A percentile compares a stretch with the other conserved stretches of the same genome.
Conservation (phyloP, 352 stramenopile genomes). For the Phytophthora citricola region DNA sequence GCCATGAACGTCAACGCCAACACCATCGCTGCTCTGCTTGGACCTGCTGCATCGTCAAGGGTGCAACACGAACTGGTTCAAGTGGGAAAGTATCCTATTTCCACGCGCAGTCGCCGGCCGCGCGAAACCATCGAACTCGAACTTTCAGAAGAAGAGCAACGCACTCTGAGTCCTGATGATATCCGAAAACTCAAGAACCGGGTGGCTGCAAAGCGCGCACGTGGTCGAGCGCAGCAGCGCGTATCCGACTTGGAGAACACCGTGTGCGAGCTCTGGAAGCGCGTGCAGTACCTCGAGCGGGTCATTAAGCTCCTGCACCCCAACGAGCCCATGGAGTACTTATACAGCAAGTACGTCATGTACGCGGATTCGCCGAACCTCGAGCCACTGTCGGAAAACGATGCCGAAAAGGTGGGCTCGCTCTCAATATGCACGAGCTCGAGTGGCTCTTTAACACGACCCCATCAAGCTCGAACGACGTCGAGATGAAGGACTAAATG, state of each 20-base stretch:
- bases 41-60: slow-evolving; percentile 26
- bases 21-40: slow-evolving; percentile 34
- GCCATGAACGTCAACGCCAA: slow-evolving; percentile 37
- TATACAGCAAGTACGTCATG: slow-evolving; percentile 58
- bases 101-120: slow-evolving; percentile 40
- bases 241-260: slow-evolving; percentile 56
- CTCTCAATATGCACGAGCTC: slow-evolving; percentile 38
- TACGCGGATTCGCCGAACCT: slow-evolving; percentile 47
- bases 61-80: slow-evolving; percentile 32
- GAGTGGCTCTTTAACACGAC: slow-evolving; percentile 46
- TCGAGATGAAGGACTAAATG: slow-evolving; percentile 32
- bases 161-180: slow-evolving; percentile 50
- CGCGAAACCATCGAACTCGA: slow-evolving; percentile 62
- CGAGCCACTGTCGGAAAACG: slow-evolving; percentile 25
- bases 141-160: slow-evolving; percentile 52
- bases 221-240: slow-evolving; percentile 60
- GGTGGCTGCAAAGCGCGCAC: slow-evolving; percentile 63
- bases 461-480: slow-evolving; percentile 21
- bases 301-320: slow-evolving; percentile 49
- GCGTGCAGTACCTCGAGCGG: slow-evolving; percentile 66
- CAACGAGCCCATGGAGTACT: slow-evolving; percentile 39
- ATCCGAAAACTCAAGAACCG: slow-evolving; percentile 79
- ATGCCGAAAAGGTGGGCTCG: slow-evolving; percentile 13
- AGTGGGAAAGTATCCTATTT: slow-evolving; percentile 36
- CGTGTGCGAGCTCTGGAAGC: slow-evolving; percentile 59